Base-by-base conservation (phyloP, 768 basidiomycete species). In the Pleurotus citrinopileatus region DNA sequence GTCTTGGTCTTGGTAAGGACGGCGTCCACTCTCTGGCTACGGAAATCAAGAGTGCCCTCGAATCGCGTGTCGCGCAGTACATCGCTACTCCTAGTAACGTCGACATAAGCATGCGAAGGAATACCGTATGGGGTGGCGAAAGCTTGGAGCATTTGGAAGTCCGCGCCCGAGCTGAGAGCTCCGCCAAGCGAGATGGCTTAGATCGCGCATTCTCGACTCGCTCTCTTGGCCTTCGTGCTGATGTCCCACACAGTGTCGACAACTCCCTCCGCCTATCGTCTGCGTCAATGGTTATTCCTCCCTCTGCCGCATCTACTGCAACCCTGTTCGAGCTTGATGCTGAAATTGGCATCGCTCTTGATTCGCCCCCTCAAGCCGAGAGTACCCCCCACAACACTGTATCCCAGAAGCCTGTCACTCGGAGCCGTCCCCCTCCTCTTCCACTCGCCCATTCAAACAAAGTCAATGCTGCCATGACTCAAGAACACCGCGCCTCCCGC, bases 1-100 rank as follows among this genome's bases (percentile, higher is more conserved):
- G 86, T 57, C 74, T 88, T 25, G 73, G 81, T 57, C 79, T 89
- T 32, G 81, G 81, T 38, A 83, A 81, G 63, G 82, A 82, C 53
- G 80, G 79, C 15, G 57, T 79, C 9, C 78, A 81, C 42, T 73
- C 80, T 32, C 64, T 82, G 43, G 66, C 79, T 3, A 72, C 72
- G 3, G 85, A 86, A n/a, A 66, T 85, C 32, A 73, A 76, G 56
- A 73, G 66, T 53, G 79, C 77, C 4, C 58, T 84, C 22, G 79
- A 82, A 45, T 64, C 50, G 45, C 73, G 71, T 48, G 65, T 71
- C 50, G 73, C 64, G 2, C 72, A 75, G 45, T 68, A 77, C 58
- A 68, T 68, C 29, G 64, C 70, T 13, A 61, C 73, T 37, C 69
- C 75, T 8, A 69, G 65, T 52, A 76, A 73, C 52, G 69, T 74